Conservation (phyloP, 768 basidiomycete genomes). For the Podaxis sp. region DNA sequence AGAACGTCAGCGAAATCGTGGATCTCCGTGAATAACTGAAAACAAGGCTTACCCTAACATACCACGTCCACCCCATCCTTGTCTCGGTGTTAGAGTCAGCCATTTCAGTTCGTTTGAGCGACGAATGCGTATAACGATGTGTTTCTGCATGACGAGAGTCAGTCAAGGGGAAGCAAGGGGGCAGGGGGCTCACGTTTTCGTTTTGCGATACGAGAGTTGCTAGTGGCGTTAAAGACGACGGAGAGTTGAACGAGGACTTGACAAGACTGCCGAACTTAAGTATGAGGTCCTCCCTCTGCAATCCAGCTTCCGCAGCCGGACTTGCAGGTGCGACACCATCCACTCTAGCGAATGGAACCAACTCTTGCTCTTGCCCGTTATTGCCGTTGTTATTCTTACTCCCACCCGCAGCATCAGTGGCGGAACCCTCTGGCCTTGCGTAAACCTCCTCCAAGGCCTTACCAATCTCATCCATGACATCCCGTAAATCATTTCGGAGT, state of each 20-base stretch:
- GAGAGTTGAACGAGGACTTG: constrained; percentile 44
- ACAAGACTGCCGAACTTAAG: constrained; percentile 71
- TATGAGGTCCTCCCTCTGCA: constrained; percentile 68
- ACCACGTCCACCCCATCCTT: constrained; percentile 87
- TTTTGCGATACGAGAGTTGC: constrained; percentile 70
- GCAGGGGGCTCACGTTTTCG: constrained; percentile 63
- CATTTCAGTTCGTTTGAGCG: constrained; percentile 45
- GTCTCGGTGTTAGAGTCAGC: constrained; percentile 63
- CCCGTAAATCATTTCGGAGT: constrained; percentile 73
- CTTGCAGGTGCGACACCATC: constrained; percentile 77
- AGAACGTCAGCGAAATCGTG: not conserved
- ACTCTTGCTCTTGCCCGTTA: constrained; percentile 12
- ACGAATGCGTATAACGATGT: constrained; percentile 55
- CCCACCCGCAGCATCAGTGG: not conserved
- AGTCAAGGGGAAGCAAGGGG: not conserved
- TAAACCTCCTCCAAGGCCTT: constrained; percentile 71
- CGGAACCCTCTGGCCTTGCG: constrained; percentile 12
- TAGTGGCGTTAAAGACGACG: constrained; percentile 58
- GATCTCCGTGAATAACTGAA: not conserved
- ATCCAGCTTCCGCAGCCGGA: constrained; percentile 79
- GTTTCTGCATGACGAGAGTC: constrained; percentile 39
- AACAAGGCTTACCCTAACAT: constrained; percentile 65
- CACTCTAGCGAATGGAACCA: constrained; percentile 73
- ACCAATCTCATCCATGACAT: constrained; percentile 63
- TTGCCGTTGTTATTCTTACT: not conserved